Conservation (phyloP, 108 stramenopile species). For the Thalassiosira profunda region DNA sequence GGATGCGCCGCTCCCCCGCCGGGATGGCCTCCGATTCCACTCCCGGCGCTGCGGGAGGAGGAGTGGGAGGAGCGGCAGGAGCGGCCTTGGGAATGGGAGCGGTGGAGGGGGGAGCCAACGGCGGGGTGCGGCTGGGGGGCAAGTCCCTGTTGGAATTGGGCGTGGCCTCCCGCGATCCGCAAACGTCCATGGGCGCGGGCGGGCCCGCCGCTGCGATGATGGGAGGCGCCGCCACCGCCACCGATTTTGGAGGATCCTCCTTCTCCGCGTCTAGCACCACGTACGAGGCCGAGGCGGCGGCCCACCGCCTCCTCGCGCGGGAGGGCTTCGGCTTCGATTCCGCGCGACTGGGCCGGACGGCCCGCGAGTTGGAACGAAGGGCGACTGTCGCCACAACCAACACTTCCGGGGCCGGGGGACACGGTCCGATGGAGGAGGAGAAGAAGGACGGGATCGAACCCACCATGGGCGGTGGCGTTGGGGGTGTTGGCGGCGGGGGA, state of each 20-base stretch:
- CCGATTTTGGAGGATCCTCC: not conserved
- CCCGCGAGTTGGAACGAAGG: constrained; percentile 28
- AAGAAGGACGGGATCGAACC: not conserved
- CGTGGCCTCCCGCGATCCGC: constrained; percentile 12
- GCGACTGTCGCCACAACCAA: not conserved
- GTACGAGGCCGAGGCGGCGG: constrained; percentile 35
- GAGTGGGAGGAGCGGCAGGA: not conserved
- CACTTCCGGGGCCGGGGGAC: not conserved
- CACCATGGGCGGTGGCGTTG: not conserved
- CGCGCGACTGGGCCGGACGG: constrained; percentile 29
- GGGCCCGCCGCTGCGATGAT: no score
- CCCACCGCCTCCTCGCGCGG: constrained; percentile 37
- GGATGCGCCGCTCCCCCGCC: constrained; percentile 8
- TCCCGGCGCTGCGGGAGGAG: not conserved
- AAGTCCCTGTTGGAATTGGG: constrained; percentile 20
- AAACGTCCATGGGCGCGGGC: not conserved
- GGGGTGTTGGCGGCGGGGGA: not conserved
- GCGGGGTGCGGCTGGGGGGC: not conserved
- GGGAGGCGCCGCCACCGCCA: not conserved
- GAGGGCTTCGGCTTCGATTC: constrained; percentile 43
- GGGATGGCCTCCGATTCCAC: not conserved
- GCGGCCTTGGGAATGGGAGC: not conserved
- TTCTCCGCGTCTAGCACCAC: constrained; percentile 3
- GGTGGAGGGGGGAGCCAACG: no score
- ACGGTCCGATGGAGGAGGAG: constrained; percentile 19